These are phyloP conservation scores for Pleoardoris graminearum DNA, from an alignment of 2,329 filamentous ascomycete genomes.

Conservation along the genomic window DNA sequence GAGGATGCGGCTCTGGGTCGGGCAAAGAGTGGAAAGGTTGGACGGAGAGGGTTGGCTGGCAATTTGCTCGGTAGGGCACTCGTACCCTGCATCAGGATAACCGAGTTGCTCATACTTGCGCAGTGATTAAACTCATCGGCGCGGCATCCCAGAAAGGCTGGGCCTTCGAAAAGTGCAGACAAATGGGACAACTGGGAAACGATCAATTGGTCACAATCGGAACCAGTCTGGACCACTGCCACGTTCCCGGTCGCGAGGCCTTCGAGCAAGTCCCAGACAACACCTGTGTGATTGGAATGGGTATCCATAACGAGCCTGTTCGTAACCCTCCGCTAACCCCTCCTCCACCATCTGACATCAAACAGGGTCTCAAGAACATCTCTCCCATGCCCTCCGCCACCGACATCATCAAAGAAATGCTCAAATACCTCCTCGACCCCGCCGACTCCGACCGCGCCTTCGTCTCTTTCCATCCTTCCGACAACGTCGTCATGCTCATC, in stretches of 20 bases:
- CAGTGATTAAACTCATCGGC: slow-evolving; percentile 53
- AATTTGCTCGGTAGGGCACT: slow-evolving; percentile 50
- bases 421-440: slow-evolving; percentile 54
- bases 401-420: slow-evolving; percentile 53
- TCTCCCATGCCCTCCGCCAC: slow-evolving; percentile 54
- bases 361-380: slow-evolving; percentile 50
- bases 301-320: slow-evolving; percentile 57
- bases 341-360: not conserved
- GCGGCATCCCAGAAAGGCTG: slow-evolving; percentile 51
- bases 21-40: slow-evolving; percentile 54
- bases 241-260: slow-evolving; percentile 56
- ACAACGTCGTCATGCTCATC: slow-evolving; percentile 52
- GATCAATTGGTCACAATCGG: slow-evolving; percentile 55
- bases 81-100: not conserved
- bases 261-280: slow-evolving; percentile 53
- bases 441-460: slow-evolving; percentile 55
- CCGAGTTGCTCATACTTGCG: slow-evolving; percentile 12
- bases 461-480: slow-evolving; percentile 51
- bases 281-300: slow-evolving; percentile 50
- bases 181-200: slow-evolving; percentile 51
- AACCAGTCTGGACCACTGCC: slow-evolving; percentile 57
- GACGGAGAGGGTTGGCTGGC: slow-evolving; percentile 55
- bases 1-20: slow-evolving; percentile 55
- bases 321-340: slow-evolving; percentile 5
- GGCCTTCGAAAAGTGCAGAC: slow-evolving; percentile 50